Evolutionary conservation across 306 rosid genomes (phyloP).

Genomic region (Senna siamea): DNA sequence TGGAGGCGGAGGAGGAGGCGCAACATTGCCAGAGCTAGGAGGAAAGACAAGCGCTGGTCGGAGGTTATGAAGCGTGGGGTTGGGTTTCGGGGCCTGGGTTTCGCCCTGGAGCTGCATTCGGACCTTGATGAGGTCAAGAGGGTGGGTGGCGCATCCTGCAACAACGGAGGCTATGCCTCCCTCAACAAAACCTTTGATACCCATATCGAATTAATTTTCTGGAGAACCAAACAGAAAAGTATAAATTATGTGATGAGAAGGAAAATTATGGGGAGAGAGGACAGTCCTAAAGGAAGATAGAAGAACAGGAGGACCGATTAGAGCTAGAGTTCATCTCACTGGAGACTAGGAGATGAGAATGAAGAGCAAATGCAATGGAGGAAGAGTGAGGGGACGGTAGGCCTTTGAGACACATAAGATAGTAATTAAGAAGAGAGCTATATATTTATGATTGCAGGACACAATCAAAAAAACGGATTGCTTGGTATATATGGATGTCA

Average conservation of each 20-base stretch:
- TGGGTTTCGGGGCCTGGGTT: constrained; percentile 28
- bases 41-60: constrained; percentile 50
- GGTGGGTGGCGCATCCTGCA: constrained; percentile 77
- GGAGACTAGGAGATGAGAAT: constrained; percentile 65
- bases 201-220: constrained; percentile 48
- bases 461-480: background rate
- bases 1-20: constrained; percentile 7
- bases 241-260: too few relatives aligned
- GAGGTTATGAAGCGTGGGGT: background rate
- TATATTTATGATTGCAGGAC: background rate
- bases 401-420: constrained; percentile 55
- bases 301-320: constrained; percentile 12
- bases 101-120: constrained; percentile 90
- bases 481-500: constrained; percentile 4
- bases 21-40: constrained; percentile 8
- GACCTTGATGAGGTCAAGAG: constrained; percentile 77
- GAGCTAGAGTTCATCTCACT: constrained; percentile 52
- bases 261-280: background rate
- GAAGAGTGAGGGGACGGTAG: constrained; percentile 50
- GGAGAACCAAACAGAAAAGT: background rate
- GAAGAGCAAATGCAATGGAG: constrained; percentile 51
- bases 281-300: background rate
- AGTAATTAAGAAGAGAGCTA: background rate
- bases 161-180: constrained; percentile 81
- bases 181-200: constrained; percentile 72